A percentile compares a stretch with the other conserved stretches of the same genome.
These are phyloP conservation scores for Bauhinia variegata DNA, from an alignment of 306 rosid genomes.

Conservation along the genomic window DNA sequence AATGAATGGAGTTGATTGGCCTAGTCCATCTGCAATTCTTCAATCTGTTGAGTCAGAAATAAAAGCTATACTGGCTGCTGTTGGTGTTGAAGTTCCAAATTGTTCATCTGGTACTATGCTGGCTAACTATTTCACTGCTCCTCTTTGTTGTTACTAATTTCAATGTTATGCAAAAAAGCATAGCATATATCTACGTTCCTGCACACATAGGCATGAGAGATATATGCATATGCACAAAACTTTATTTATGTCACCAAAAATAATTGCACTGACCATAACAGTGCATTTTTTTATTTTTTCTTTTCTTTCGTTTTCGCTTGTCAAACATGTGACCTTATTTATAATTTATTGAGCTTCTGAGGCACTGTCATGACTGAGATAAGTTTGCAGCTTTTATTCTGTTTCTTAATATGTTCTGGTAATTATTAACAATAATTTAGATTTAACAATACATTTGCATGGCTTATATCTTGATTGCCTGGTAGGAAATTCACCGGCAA, in stretches of 20 bases:
- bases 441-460: constrained; percentile 35
- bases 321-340: constrained; percentile 5
- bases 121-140: constrained; percentile 26
- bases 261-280: too few species aligned
- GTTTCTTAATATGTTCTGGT: constrained; percentile 18
- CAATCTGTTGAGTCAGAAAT: constrained; percentile 64
- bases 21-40: constrained; percentile 78
- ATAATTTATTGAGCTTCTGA: not conserved
- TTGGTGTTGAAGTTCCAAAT: constrained; percentile 68
- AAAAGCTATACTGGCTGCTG: constrained; percentile 61
- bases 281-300: not conserved
- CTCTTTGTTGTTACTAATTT: constrained; percentile 26
- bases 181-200: constrained; percentile 12
- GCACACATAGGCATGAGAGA: constrained; percentile 16
- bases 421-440: constrained; percentile 18
- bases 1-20: constrained; percentile 93
- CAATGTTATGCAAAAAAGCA: constrained; percentile 9
- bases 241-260: too few species aligned
- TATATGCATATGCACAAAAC: constrained; percentile 4
- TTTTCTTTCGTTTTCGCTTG: constrained; percentile 16
- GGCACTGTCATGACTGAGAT: constrained; percentile 11
- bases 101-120: constrained; percentile 55
- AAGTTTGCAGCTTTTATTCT: constrained; percentile 14
- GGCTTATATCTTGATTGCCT: constrained; percentile 39
- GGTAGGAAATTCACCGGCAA: constrained; percentile 54